A percentile compares a stretch with the other conserved stretches of the same genome.
These are phyloP conservation scores for Dimargaris cristalligena DNA, from an alignment of 192 early-diverging fungal genomes.

Conservation along the genomic window DNA sequence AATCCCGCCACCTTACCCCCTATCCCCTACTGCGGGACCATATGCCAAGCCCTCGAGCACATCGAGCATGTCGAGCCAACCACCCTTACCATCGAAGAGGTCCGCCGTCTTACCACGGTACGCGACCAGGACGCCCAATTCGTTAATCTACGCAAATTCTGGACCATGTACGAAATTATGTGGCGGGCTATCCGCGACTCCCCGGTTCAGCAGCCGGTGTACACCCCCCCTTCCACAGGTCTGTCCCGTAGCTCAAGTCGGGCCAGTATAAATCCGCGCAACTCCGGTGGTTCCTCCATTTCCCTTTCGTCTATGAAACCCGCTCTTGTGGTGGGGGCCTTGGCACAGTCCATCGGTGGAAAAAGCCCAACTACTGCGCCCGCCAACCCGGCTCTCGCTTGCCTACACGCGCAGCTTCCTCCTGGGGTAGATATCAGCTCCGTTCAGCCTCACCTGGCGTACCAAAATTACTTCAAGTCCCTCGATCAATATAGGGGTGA, in stretches of 20 bases:
- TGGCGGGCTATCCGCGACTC: slow-evolving; percentile 6
- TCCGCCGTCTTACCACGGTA: not conserved
- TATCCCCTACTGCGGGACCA: slow-evolving; percentile 9
- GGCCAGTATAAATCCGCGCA: not conserved
- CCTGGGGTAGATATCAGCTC: not conserved
- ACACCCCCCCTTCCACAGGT: not conserved
- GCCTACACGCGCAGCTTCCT: not conserved
- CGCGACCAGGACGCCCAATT: not conserved
- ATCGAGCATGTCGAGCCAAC: not conserved
- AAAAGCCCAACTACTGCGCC: not conserved
- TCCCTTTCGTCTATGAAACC: not conserved
- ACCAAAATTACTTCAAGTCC: not conserved
- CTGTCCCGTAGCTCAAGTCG: not conserved
- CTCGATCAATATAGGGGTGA: not conserved
- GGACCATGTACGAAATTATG: slow-evolving; percentile 19
- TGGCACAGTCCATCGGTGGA: not conserved
- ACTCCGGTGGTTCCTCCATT: not conserved
- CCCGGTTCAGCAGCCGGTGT: not conserved
- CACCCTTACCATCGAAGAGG: not conserved
- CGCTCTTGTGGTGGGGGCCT: not conserved
- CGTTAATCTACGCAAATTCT: slow-evolving; percentile 23
- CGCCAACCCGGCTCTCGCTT: not conserved
- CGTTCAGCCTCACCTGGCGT: not conserved
- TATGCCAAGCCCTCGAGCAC: not conserved
- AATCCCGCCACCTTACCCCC: not conserved